Base-by-base conservation (phyloP, 1,284 basidiomycete species). In the Boletus semigastroideus region DNA sequence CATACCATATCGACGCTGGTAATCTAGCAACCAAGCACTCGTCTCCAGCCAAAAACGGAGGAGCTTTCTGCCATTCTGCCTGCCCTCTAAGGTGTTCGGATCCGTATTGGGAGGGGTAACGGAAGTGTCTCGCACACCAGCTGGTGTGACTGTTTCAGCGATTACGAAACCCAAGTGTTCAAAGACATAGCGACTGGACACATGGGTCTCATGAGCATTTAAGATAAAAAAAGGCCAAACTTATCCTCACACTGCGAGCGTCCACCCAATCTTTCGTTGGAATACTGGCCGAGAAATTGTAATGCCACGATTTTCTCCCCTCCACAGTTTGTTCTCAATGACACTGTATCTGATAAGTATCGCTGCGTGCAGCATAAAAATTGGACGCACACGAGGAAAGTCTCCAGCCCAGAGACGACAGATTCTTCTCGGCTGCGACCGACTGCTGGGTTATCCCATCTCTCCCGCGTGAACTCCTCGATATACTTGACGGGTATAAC, bases 21-120 rank as follows among this genome's bases (percentile, higher is more conserved):
- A 89, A 54, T 88, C 80, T 2, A 74, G 68, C 25, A 84, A 55
- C 80, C 84, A 89, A 3, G 87, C 79, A 42, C 80, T 72, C 5
- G 86, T 67, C 62, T 92, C 88, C 13, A 90, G 76, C 89, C 90
- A 92, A 20, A 84, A 84, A 27, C 87, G 78, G 41, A 92, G 76
- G 4, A 92, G 74, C 58, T 77, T 84, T 17, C 75, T 75, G 13
- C 84, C 78, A 52, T 76, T 80, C 46, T 74, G 70, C 42, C 72
- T 74, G 10, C 83, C 85, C 33, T 73, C 67, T 3, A 70, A 58
- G 2, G 72, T 75, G 12, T 51, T 64, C 10, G 74, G 61, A 51
- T 86, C 80, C 7, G 81, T 81, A 7, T 67, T 46, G 0, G 87
- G 87, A 17, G 86, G 80, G 5, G 73, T 72, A 17, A 90, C 67